A percentile compares a stretch with the other conserved stretches of the same genome.
Conservation (phyloP, 2,329 filamentous ascomycete species). For the Emmonsiellopsis sp. region DNA sequence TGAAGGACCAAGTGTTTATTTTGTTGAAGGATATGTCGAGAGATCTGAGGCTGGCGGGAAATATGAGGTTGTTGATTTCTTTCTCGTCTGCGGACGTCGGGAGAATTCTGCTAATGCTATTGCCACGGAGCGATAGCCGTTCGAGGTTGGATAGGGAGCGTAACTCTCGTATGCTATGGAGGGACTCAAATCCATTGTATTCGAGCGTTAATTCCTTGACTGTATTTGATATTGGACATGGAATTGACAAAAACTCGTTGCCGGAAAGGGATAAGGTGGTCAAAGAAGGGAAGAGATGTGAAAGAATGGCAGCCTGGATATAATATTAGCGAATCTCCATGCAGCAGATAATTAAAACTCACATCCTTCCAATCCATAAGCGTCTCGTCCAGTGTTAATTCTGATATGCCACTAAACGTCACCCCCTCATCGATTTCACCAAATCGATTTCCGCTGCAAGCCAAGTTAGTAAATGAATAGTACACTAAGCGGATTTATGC, state of each 20-base stretch:
- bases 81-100: constrained; percentile 18
- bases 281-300: constrained; percentile 27
- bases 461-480: constrained; percentile 10
- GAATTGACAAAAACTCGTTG: constrained; percentile 26
- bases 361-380: constrained; percentile 59
- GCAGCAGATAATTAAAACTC: constrained; percentile 17
- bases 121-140: constrained; percentile 60
- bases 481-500: constrained; percentile 17
- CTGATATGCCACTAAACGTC: constrained; percentile 44
- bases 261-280: constrained; percentile 26
- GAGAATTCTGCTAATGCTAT: constrained; percentile 50
- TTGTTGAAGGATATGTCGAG: constrained; percentile 67
- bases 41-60: constrained; percentile 50
- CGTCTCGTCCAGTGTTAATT: constrained; percentile 59
- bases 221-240: constrained; percentile 21
- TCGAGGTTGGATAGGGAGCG: constrained; percentile 43
- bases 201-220: constrained; percentile 43
- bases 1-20: constrained; percentile 61
- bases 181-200: constrained; percentile 35
- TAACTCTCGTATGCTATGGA: constrained; percentile 37
- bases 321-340: background rate
- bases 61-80: constrained; percentile 35
- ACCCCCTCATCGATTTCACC: constrained; percentile 30
- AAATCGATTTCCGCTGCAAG: constrained; percentile 61
- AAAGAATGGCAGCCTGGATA: constrained; percentile 25